These are phyloP conservation scores for Dioscorea dumetorum DNA, from an alignment of 106 monocot genomes.

Conservation along the genomic window DNA sequence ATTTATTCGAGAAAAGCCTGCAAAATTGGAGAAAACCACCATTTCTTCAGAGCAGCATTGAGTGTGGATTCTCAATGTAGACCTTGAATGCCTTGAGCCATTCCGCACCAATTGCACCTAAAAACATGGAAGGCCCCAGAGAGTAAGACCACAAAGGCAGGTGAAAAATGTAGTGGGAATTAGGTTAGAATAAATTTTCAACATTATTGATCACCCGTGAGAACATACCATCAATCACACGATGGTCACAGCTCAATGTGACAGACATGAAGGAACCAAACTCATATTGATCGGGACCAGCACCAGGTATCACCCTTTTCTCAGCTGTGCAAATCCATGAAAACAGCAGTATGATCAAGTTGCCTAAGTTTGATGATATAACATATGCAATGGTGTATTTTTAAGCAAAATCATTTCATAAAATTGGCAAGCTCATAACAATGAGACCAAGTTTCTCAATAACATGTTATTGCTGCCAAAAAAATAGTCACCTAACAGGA, in stretches of 20 bases:
- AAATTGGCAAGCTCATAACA: no score
- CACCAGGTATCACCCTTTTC: slow-evolving; percentile 78
- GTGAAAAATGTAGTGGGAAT: no score
- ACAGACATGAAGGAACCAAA: slow-evolving; percentile 87
- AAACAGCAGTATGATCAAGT: background rate
- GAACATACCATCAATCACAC: slow-evolving; percentile 83
- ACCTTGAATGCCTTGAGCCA: slow-evolving; percentile 97
- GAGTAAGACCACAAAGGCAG: no score
- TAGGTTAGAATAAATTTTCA: background rate
- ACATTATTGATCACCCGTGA: no score
- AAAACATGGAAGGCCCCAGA: background rate
- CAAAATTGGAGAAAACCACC: slow-evolving; percentile 20
- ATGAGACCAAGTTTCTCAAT: no score
- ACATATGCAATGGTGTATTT: no score
- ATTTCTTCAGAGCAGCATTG: slow-evolving; percentile 65
- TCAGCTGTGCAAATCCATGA: slow-evolving; percentile 56
- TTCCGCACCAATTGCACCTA: slow-evolving; percentile 96
- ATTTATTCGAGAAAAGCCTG: slow-evolving; percentile 26
- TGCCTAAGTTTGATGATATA: background rate
- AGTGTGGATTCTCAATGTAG: slow-evolving; percentile 83
- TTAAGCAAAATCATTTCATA: no score
- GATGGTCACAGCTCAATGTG: slow-evolving; percentile 96
- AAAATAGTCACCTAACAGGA: no score
- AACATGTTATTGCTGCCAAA: no score
- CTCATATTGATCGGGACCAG: slow-evolving; percentile 51